Evolutionary conservation across 2,329 filamentous ascomycete genomes (phyloP).

Genomic region (Colletotrichum ledebouriae): DNA sequence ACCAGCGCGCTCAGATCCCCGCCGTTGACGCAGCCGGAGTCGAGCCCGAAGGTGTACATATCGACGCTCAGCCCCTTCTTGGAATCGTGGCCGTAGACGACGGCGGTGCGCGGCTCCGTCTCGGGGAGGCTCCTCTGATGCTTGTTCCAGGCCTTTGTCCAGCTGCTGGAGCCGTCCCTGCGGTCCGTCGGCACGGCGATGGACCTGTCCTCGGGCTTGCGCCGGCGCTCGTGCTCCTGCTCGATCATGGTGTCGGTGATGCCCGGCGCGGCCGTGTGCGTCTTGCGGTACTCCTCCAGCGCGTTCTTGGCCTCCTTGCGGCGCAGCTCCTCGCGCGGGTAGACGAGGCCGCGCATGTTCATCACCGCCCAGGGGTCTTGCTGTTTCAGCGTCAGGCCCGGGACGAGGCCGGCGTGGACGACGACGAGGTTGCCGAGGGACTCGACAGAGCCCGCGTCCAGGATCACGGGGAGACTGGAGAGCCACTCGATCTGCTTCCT

Average conservation of each 20-base stretch:
- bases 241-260: slow-evolving; percentile 41
- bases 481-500: slow-evolving; percentile 78
- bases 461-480: slow-evolving; percentile 79
- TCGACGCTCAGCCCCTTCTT: slow-evolving; percentile 72
- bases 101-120: slow-evolving; percentile 65
- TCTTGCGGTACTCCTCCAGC: slow-evolving; percentile 36
- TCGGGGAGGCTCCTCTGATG: slow-evolving; percentile 55
- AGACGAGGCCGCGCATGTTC: slow-evolving; percentile 89
- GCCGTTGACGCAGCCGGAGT: slow-evolving; percentile 85
- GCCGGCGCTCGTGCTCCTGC: slow-evolving; percentile 40
- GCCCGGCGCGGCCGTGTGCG: slow-evolving; percentile 39
- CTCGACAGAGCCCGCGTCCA: slow-evolving; percentile 75
- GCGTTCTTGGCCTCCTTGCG: slow-evolving; percentile 50
- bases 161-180: slow-evolving; percentile 68
- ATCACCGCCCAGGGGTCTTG: slow-evolving; percentile 87
- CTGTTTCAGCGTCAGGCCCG: slow-evolving; percentile 75
- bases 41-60: slow-evolving; percentile 85
- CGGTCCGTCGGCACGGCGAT: slow-evolving; percentile 55
- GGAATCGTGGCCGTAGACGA: slow-evolving; percentile 91
- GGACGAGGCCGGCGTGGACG: slow-evolving; percentile 89
- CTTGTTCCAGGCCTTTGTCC: slow-evolving; percentile 75
- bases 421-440: slow-evolving; percentile 69
- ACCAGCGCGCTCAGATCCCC: slow-evolving; percentile 82
- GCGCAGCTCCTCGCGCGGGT: slow-evolving; percentile 58
- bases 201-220: slow-evolving; percentile 48